phyloP scores from a whole-genome alignment of 2,329 filamentous ascomycete genomes.

The Pseudogymnoascus sp. region DNA sequence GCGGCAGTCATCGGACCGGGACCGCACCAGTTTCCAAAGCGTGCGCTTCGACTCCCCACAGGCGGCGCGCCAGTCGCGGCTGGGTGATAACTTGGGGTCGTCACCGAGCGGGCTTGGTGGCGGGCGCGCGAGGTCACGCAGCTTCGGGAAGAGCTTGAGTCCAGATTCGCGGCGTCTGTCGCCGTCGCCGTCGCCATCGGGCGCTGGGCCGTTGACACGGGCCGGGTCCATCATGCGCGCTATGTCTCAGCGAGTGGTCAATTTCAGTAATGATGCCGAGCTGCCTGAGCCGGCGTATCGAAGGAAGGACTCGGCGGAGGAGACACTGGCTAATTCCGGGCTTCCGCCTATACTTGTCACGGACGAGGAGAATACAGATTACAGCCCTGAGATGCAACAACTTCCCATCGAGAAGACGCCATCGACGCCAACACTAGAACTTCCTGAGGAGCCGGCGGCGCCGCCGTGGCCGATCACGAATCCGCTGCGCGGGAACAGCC shows the following conservation, averaged over 20 bases:
- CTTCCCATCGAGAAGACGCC: slow-evolving; percentile 13
- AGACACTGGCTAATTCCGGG: background rate
- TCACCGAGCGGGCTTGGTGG: slow-evolving; percentile 13
- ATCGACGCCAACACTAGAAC: background rate
- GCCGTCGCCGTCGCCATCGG: slow-evolving; percentile 56
- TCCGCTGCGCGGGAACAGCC: slow-evolving; percentile 75
- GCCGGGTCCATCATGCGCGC: slow-evolving; percentile 70
- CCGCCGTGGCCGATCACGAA: slow-evolving; percentile 48
- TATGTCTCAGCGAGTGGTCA: slow-evolving; percentile 97
- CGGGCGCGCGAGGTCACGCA: slow-evolving; percentile 43
- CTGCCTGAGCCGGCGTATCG: slow-evolving; percentile 58
- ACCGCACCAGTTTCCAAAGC: slow-evolving; percentile 41
- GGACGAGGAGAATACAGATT: slow-evolving; percentile 5
- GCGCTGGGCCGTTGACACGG: slow-evolving; percentile 56
- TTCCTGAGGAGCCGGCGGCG: slow-evolving; percentile 7
- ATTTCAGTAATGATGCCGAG: slow-evolving; percentile 88
- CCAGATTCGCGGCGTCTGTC: slow-evolving; percentile 41
- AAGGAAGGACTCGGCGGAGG: slow-evolving; percentile 23
- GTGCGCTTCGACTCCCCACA: slow-evolving; percentile 40
- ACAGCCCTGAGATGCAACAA: background rate
- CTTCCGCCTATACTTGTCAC: background rate
- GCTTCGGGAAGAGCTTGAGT: slow-evolving; percentile 49
- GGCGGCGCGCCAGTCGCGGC: slow-evolving; percentile 26
- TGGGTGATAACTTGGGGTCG: slow-evolving; percentile 51
- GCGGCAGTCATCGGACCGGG: slow-evolving; percentile 39